Evolutionary conservation across 768 basidiomycete species (phyloP).

Genomic region (Leccinellum luteum): DNA sequence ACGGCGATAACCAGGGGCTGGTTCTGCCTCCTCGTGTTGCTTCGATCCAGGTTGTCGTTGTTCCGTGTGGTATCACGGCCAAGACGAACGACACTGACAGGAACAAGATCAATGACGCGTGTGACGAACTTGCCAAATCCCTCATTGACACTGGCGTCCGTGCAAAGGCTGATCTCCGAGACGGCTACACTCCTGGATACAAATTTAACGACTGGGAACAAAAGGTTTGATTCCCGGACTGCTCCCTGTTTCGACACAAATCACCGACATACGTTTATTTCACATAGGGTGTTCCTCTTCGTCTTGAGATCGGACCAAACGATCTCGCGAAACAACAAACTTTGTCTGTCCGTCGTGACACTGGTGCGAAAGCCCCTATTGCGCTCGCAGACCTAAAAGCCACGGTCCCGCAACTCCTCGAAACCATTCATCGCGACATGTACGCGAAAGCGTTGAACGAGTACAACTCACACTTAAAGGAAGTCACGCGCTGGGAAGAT

Average conservation of each 20-base stretch:
- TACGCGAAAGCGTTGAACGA: conserved; percentile 70
- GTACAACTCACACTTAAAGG: conserved; percentile 69
- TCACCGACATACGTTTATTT: background rate
- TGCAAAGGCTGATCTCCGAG: conserved; percentile 88
- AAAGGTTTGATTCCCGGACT: conserved; percentile 52
- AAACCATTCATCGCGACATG: conserved; percentile 89
- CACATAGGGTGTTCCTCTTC: conserved; percentile 86
- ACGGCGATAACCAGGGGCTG: conserved; percentile 96
- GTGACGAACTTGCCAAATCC: conserved; percentile 70
- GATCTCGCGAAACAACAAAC: conserved; percentile 84
- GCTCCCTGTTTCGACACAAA: background rate
- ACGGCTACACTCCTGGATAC: conserved; percentile 96
- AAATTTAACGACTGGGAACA: conserved; percentile 99
- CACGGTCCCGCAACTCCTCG: conserved; percentile 63
- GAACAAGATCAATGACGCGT: conserved; percentile 68
- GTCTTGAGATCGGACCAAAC: conserved; percentile 94
- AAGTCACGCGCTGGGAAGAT: conserved; percentile 86
- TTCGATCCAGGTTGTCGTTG: conserved; percentile 84
- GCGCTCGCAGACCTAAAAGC: conserved; percentile 46
- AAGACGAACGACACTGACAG: conserved; percentile 71
- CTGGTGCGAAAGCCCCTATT: conserved; percentile 57
- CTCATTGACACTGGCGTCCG: conserved; percentile 73
- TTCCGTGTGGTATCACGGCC: conserved; percentile 93
- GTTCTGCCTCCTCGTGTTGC: conserved; percentile 98
- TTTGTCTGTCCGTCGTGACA: conserved; percentile 79